Base-by-base conservation (phyloP, 2,329 filamentous ascomycete species). In the Ceratocystis ficicola region DNA sequence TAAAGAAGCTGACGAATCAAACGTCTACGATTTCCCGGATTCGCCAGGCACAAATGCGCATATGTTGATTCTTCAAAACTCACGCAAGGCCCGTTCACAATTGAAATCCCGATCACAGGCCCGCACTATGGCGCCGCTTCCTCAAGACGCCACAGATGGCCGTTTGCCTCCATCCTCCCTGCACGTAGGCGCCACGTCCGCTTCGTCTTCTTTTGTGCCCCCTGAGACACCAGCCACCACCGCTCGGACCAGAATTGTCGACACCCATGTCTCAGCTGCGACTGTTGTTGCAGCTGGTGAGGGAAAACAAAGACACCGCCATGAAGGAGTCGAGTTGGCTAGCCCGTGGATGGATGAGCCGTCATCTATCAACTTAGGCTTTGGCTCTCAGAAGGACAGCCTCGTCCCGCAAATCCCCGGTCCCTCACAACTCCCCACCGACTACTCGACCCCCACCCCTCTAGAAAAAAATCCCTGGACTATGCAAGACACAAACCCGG, bases 261-360 rank as follows among this genome's bases (percentile, higher is more conserved):
- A 52, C 59, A 66, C 59, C 64, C 57, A 66, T 66, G 64, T 62
- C 59, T 62, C 59, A 57, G 30, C 59, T 22, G 46, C 46, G 46
- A 57, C 59, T 32, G 30, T 44, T 36, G 36, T 10, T 41, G 52
- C 52, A 65, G 63, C 15, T 46, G 12, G 50, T 8, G 50, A 60
- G 50, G 30, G 30, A 55, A 28, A 44, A 28, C 46, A 64, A 55
- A 55, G 46, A 41, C 32, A 63, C 61, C 44, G 10, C 36, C 36
- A 41, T 41, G 36, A 63, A 5, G 20, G 36, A 20, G 44, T 32
- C 25, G 46, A n/a, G 44, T 8, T 30, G n/a, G 5, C 65, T 20
- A 67, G 66, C 41, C 66, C 66, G 50, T 67, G 66, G 66, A 67
- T 67, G 66, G 48, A 62, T 30, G 66, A 67, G 60, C 65, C 65